Conservation (phyloP, 2,329 filamentous ascomycete species). For the Sphaerulina vaccinii region DNA sequence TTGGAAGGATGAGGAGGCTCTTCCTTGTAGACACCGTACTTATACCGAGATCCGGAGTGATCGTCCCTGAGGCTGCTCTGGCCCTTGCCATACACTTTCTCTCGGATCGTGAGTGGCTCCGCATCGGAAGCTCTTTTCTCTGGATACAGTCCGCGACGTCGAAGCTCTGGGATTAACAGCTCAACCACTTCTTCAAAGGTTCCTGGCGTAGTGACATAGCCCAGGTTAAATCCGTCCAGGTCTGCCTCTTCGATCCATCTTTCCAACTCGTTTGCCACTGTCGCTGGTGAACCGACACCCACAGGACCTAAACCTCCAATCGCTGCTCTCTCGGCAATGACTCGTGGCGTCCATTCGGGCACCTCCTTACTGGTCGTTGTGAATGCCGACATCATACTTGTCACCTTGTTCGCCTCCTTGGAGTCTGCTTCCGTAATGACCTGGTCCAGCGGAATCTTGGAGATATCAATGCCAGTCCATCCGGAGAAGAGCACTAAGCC, state of each 20-base stretch:
- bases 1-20: conserved; percentile 34
- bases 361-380: conserved; percentile 47
- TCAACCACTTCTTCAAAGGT: conserved; percentile 55
- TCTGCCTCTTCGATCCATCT: conserved; percentile 47
- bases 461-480: conserved; percentile 67
- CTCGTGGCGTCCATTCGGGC: conserved; percentile 47
- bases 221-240: conserved; percentile 45
- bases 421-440: conserved; percentile 57
- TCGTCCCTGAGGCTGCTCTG: conserved; percentile 58
- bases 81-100: conserved; percentile 62
- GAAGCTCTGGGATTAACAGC: conserved; percentile 50
- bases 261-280: conserved; percentile 51
- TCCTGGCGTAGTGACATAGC: conserved; percentile 52
- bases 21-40: conserved; percentile 62
- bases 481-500: conserved; percentile 70
- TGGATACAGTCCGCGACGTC: conserved; percentile 36
- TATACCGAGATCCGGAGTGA: conserved; percentile 60
- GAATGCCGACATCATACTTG: conserved; percentile 37
- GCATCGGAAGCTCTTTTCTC: conserved; percentile 26
- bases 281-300: conserved; percentile 46
- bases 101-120: conserved; percentile 37
- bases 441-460: conserved; percentile 57
- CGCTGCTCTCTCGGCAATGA: conserved; percentile 48
- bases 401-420: conserved; percentile 49
- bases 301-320: conserved; percentile 53